Conservation (phyloP, 2,329 filamentous ascomycete species). For the Aureobasidium pullulans region DNA sequence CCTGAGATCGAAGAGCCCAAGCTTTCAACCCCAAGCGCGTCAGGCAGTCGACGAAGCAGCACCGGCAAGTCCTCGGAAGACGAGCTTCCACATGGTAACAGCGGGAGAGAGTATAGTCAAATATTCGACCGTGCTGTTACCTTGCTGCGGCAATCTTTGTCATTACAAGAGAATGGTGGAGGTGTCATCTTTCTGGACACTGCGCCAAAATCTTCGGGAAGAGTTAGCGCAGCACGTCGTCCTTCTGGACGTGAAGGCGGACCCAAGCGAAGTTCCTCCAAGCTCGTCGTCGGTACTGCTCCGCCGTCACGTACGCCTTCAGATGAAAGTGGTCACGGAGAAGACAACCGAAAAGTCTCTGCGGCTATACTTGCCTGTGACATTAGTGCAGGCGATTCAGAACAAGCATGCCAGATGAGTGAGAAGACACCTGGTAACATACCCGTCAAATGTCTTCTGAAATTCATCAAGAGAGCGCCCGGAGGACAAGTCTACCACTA, state of each 20-base stretch:
- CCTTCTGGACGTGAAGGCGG: not conserved
- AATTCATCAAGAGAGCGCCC: conserved; percentile 4
- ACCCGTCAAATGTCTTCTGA: not conserved
- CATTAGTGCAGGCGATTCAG: not conserved
- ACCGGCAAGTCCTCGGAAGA: not conserved
- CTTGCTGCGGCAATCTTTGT: not conserved
- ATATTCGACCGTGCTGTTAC: conserved; percentile 1
- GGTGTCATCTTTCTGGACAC: conserved; percentile 6
- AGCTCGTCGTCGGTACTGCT: not conserved
- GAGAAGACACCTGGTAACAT: not conserved
- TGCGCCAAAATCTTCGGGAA: not conserved
- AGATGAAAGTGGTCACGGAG: not conserved
- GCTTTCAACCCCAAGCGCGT: not conserved
- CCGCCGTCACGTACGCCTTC: not conserved
- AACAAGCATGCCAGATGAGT: not conserved
- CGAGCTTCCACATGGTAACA: not conserved
- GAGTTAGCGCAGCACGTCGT: not conserved
- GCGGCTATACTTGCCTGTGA: conserved; percentile 1
- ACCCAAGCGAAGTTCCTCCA: not conserved
- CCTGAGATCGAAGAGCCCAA: not conserved
- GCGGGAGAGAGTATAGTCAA: not conserved
- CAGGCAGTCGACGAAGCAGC: not conserved
- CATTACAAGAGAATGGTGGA: not conserved
- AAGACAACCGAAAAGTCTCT: not conserved
- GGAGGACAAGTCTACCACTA: not conserved